These are phyloP conservation scores for Stenocarpella maydis DNA, from an alignment of 2,329 filamentous ascomycete genomes.

Conservation along the genomic window DNA sequence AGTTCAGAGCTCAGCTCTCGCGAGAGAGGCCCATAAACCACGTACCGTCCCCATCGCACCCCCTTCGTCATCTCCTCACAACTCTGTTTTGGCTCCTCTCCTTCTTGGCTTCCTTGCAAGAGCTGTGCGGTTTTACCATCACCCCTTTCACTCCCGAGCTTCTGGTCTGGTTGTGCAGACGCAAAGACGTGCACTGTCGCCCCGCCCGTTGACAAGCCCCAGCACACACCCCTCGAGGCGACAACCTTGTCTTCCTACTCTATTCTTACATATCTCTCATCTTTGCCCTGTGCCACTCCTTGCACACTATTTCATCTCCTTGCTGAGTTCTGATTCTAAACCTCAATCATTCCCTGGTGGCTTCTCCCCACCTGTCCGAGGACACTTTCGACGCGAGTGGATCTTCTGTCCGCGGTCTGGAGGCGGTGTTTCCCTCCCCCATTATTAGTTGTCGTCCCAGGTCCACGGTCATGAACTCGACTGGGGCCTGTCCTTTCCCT, in stretches of 20 bases:
- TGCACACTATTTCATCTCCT: constrained; percentile 1
- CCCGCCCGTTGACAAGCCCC: constrained; percentile 10
- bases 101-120: constrained; percentile 23
- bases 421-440: background rate
- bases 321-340: constrained; percentile 6
- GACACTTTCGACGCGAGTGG: background rate
- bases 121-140: constrained; percentile 9
- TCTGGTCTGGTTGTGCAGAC: constrained; percentile 17
- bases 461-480: constrained; percentile 10
- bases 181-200: background rate
- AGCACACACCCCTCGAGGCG: background rate
- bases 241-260: constrained; percentile 8
- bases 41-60: constrained; percentile 17
- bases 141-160: constrained; percentile 7
- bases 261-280: constrained; percentile 7
- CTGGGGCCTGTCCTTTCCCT: constrained; percentile 10
- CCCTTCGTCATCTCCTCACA: constrained; percentile 30
- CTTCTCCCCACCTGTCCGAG: background rate
- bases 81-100: constrained; percentile 24
- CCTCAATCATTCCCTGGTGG: constrained; percentile 16
- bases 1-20: constrained; percentile 18
- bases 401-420: background rate
- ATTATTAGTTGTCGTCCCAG: background rate
- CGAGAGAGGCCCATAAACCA: constrained; percentile 28
- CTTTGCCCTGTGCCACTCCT: background rate